Base-by-base conservation (phyloP, 2,329 filamentous ascomycete species). In the Epichloe amarillans region DNA sequence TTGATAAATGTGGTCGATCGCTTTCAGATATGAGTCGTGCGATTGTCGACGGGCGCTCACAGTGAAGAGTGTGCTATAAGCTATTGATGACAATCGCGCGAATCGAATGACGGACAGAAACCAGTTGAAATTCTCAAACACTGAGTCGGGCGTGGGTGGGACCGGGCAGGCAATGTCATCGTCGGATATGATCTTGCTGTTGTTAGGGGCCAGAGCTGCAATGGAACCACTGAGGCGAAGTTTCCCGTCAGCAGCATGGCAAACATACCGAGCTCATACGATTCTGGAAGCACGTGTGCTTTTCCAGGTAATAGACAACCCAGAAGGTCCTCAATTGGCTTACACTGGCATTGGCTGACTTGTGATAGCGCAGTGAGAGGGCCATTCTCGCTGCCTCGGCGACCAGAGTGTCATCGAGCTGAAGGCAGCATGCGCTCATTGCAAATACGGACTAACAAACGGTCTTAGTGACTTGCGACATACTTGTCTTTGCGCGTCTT, bases 261-360 rank as follows among this genome's bases (percentile, higher is more conserved):
- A 11, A 15, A 58, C 63, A 54, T 46, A 69, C 64, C 12, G 68
- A 69, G 46, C 55, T 60, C 21, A 55, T 59, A 4, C 62, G 57
- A 6, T 54, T 55, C 35, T 60, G 58, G 47, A 70, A 68, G 33
- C 56, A 62, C 0, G 54, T 52, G 7, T 59, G 58, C 46, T 71
- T 70, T 45, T 72, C 69, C 17, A 71, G 40, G 10, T 57, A 56
- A 48, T 70, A 71, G 15, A 70, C 58, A 0, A 67, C 64, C 68
- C 68, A 72, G 48, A 71, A 72, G 0, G 62, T 63, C 40, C 60
- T 50, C 50, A 55, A 35, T 36, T 52, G 30, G 35, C 53, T 50
- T 39, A 54, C 50, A 14, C 59, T 54, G 14, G 44, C 53, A 21
- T 48, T 50, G 41, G 40, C 38, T 12, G 49, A 52, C 26, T 61